Evolutionary conservation across 352 stramenopile genomes (phyloP).

Genomic region (Thalassiosira gravida): DNA sequence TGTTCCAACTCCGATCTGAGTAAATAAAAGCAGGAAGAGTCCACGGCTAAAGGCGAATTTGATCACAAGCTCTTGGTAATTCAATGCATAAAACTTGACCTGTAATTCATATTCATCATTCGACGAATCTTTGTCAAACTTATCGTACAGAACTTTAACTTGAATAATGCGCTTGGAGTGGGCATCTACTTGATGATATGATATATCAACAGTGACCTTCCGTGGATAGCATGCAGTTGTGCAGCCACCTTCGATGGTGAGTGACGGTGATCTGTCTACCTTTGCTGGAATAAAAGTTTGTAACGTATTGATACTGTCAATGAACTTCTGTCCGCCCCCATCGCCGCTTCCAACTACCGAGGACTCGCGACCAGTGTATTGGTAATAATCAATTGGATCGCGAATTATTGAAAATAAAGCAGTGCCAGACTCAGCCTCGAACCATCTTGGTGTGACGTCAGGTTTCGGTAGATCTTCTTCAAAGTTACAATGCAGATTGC

Average conservation of each 20-base stretch:
- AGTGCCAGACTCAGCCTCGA: conserved; percentile 90
- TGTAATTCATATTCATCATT: conserved; percentile 91
- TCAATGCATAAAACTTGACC: conserved; percentile 91
- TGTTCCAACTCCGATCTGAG: conserved; percentile 89
- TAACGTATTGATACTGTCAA: conserved; percentile 71
- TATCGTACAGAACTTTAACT: conserved; percentile 88
- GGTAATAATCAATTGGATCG: conserved; percentile 89
- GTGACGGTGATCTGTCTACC: conserved; percentile 88
- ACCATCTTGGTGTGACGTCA: conserved; percentile 94
- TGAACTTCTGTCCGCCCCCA: conserved; percentile 59
- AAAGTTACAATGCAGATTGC: conserved; percentile 90
- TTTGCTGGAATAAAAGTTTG: conserved; percentile 94
- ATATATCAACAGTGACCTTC: conserved; percentile 90
- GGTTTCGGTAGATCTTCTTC: conserved; percentile 90
- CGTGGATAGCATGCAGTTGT: conserved; percentile 91
- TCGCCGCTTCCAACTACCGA: conserved; percentile 47
- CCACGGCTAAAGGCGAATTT: conserved; percentile 93
- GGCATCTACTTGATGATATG: conserved; percentile 91
- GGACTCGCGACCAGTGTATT: conserved; percentile 88
- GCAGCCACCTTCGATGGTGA: conserved; percentile 89
- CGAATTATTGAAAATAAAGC: conserved; percentile 91
- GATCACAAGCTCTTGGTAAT: conserved; percentile 94
- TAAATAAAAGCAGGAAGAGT: conserved; percentile 93
- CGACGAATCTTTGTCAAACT: conserved; percentile 90
- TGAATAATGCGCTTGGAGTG: conserved; percentile 93